These are phyloP conservation scores for Rosellinia necatrix DNA, from an alignment of 2,329 filamentous ascomycete genomes.

Conservation along the genomic window DNA sequence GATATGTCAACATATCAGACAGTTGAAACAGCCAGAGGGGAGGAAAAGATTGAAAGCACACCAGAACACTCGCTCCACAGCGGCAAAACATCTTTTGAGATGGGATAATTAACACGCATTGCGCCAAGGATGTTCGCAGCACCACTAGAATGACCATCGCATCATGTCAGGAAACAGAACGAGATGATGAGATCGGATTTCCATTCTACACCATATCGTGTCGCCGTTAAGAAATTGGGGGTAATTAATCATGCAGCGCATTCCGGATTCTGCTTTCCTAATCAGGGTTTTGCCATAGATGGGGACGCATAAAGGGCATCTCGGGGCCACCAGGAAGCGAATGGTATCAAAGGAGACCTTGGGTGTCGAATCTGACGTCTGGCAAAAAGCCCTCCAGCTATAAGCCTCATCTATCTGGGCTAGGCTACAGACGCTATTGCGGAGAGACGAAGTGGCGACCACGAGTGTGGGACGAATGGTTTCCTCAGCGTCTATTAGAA, in stretches of 20 bases:
- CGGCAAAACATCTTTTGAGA: not conserved
- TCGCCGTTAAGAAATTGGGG: not conserved
- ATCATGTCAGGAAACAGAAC: not conserved
- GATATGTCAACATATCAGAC: constrained; percentile 28
- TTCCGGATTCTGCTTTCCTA: not conserved
- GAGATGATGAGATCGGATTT: not conserved
- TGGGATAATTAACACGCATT: not conserved
- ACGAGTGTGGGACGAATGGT: too few species aligned
- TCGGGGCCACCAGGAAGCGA: not conserved
- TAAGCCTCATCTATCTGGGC: not conserved
- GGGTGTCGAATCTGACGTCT: not conserved
- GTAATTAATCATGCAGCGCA: constrained; percentile 1
- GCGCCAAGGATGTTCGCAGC: not conserved
- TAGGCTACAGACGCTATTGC: too few species aligned
- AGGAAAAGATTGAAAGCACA: constrained; percentile 23
- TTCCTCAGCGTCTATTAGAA: too few species aligned
- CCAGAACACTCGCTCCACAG: not conserved
- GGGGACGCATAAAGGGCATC: not conserved
- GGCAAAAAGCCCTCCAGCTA: not conserved
- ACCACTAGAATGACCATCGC: not conserved
- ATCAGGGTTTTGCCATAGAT: not conserved
- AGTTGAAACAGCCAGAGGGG: constrained; percentile 4
- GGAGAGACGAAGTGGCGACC: too few species aligned
- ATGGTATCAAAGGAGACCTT: not conserved
- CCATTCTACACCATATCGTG: not conserved